Conservation (phyloP, 2,329 filamentous ascomycete species). For the Colletotrichum tabaci region DNA sequence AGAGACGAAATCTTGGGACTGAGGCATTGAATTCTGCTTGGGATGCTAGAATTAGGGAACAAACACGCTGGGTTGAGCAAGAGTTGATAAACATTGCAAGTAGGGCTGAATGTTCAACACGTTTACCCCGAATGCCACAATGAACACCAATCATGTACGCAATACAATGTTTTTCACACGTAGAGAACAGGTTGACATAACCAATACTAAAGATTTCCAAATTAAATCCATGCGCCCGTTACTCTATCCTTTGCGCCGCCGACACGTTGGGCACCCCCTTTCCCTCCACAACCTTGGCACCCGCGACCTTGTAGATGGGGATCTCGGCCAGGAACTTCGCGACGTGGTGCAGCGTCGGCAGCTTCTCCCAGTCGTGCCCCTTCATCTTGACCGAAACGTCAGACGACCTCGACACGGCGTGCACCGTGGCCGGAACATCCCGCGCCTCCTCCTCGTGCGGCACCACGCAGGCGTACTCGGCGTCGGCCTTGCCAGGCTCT, state of each 20-base stretch:
- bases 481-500: slow-evolving; percentile 65
- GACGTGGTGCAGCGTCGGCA: slow-evolving; percentile 75
- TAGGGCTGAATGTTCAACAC: neutral
- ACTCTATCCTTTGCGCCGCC: slow-evolving; percentile 36
- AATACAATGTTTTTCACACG: neutral
- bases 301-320: slow-evolving; percentile 69
- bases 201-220: neutral
- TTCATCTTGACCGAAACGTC: slow-evolving; percentile 64
- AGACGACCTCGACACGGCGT: slow-evolving; percentile 53
- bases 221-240: neutral
- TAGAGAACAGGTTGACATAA: no score
- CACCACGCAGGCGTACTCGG: slow-evolving; percentile 64
- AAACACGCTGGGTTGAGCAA: neutral
- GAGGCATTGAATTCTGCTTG: neutral
- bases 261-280: slow-evolving; percentile 65
- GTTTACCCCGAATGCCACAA: neutral
- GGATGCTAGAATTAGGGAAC: neutral
- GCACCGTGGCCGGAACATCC: slow-evolving; percentile 47
- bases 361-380: slow-evolving; percentile 63
- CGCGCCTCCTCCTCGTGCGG: slow-evolving; percentile 54
- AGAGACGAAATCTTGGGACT: no score
- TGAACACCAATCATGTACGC: neutral
- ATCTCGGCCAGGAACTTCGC: slow-evolving; percentile 66
- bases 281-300: slow-evolving; percentile 69
- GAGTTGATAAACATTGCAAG: neutral